Conservation (phyloP, 352 stramenopile genomes). For the Porosira glacialis region DNA sequence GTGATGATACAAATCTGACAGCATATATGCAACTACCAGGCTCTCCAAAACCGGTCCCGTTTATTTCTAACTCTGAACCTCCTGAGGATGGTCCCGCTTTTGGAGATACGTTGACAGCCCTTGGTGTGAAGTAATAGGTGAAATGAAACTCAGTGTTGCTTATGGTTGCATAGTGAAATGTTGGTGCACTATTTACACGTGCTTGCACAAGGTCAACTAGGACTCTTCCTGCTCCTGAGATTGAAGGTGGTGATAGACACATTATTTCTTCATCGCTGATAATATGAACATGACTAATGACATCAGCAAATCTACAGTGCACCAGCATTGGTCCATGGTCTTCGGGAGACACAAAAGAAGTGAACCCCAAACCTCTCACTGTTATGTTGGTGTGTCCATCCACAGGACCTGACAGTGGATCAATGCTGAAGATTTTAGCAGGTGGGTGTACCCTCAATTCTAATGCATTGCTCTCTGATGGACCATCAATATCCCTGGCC, state of each 20-base stretch:
- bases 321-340: constrained; percentile 7
- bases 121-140: constrained; percentile 15
- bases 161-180: too few species aligned
- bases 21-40: too few species aligned
- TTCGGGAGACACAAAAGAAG: too few species aligned
- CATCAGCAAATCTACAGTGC: constrained; percentile 11
- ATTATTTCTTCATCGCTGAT: constrained; percentile 11
- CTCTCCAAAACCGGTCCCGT: constrained; percentile 5
- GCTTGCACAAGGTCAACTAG: constrained; percentile 3
- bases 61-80: constrained; percentile 12
- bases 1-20: too few species aligned
- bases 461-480: constrained; percentile 22
- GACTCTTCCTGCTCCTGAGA: neutral
- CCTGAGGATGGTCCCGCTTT: constrained; percentile 15
- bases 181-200: neutral
- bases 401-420: constrained; percentile 4
- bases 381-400: constrained; percentile 5
- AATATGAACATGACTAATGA: constrained; percentile 7
- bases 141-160: constrained; percentile 6
- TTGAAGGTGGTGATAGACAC: constrained; percentile 8
- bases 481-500: constrained; percentile 1
- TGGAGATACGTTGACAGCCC: neutral
- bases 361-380: constrained; percentile 17
- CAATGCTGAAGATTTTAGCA: neutral
- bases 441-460: neutral